These are phyloP conservation scores for Spathaspora boniae DNA, from an alignment of 805 yeast genomes.

Conservation along the genomic window DNA sequence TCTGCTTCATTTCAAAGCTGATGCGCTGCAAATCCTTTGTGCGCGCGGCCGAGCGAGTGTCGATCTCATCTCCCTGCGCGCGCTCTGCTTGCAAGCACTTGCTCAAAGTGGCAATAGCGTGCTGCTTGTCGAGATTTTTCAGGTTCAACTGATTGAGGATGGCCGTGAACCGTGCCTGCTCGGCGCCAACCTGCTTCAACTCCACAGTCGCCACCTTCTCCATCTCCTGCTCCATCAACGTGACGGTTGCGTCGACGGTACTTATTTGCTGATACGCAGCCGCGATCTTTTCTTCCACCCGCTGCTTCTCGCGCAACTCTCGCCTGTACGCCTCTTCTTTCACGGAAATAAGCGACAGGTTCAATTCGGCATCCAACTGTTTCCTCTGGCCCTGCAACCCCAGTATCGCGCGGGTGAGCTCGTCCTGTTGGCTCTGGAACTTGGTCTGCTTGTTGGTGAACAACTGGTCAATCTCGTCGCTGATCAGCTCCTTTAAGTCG, in stretches of 20 bases:
- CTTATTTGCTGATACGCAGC: background rate
- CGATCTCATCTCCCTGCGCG: background rate
- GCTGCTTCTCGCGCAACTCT: conserved; percentile 2
- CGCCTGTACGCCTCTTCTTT: background rate
- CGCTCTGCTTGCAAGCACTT: background rate
- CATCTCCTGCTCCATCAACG: background rate
- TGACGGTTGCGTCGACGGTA: background rate
- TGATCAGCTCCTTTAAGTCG: conserved; percentile 23
- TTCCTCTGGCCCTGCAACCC: conserved; percentile 10
- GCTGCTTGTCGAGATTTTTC: conserved; percentile 5
- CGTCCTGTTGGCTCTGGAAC: background rate
- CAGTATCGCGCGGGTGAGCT: conserved; percentile 11
- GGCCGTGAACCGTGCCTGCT: background rate
- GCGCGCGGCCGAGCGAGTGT: conserved; percentile 1
- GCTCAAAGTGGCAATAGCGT: conserved; percentile 1
- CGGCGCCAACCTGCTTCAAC: background rate
- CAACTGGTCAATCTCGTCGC: conserved; percentile 34
- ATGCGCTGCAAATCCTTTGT: conserved; percentile 8
- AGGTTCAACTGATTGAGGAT: conserved; percentile 1
- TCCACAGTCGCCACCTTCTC: background rate
- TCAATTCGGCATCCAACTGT: conserved; percentile 9
- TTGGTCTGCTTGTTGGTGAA: conserved; percentile 13
- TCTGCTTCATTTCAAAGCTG: conserved; percentile 7
- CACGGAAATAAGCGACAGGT: background rate
- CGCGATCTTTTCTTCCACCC: conserved; percentile 7